phyloP scores from a whole-genome alignment of 2,329 filamentous ascomycete genomes.

The Diaporthe vaccinii region DNA sequence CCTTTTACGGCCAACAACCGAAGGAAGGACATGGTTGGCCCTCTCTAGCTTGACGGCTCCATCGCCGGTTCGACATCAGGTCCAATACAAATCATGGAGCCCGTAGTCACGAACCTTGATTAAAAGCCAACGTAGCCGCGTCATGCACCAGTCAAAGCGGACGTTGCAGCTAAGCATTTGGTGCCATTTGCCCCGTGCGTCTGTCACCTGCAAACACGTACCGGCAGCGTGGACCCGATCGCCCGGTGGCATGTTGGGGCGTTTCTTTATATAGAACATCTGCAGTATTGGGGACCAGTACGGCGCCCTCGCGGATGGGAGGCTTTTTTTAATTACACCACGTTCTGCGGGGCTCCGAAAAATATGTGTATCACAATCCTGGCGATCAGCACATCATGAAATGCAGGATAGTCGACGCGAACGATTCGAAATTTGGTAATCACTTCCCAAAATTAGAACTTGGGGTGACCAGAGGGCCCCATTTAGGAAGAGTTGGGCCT shows the following conservation, averaged over 20 bases:
- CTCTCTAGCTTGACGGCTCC: neutral
- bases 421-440: neutral
- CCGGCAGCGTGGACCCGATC: constrained; percentile 26
- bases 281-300: neutral
- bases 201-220: constrained; percentile 16
- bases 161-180: constrained; percentile 26
- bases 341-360: neutral
- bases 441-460: neutral
- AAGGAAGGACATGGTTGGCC: neutral
- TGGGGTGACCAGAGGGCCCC: neutral
- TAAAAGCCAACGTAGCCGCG: neutral
- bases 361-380: neutral
- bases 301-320: neutral
- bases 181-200: constrained; percentile 9
- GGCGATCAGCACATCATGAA: neutral
- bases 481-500: neutral
- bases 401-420: neutral
- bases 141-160: constrained; percentile 15
- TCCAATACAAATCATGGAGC: neutral
- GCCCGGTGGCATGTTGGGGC: neutral
- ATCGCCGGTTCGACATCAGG: neutral
- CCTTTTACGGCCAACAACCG: neutral
- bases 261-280: constrained; percentile 25
- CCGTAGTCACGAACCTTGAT: neutral
- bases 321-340: neutral